Evolutionary conservation across 805 yeast species (phyloP), one percentile per base, ranked within the genome.

Genomic region (Lachancea nothofagi): DNA sequence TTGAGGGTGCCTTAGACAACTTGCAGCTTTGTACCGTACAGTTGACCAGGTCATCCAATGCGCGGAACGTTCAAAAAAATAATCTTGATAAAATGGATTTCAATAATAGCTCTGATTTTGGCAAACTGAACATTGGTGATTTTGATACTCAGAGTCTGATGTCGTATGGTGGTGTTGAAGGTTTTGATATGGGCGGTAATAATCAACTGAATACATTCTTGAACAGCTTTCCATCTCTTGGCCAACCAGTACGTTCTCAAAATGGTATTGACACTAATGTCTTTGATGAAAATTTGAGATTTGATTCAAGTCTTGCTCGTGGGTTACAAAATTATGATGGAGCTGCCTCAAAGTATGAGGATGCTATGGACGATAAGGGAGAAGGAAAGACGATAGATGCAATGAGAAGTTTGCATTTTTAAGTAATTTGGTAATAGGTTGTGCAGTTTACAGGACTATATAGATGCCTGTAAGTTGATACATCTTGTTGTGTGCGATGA

Each of bases 1-100:
- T 89, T 20, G 96, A 89, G 59, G 97, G 97, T 8, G 78, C 86
- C 1, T 68, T 89, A 48, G 90, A 83, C 43, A 83, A 78, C 50
- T 69, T 89, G 46, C 93, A 82, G 57, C 64, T 83, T 36, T 79
- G 88, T 44, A 69, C 80, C 42, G 78, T 83, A 17, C 82, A 76
- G 47, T 66, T 69, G 44, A 59, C 56, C 15, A 63, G 57, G 47
- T 63, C 63, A n/a, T 20, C 33, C 9, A 36, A 29, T 26, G 28
- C 32, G 17, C 33, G 39, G 14, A 28, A n/a, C 2, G 21, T 15
- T n/a, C 24, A 23, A 14, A 34, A 27, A 23, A 32, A 30, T 5
- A 40, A 36, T 18, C 33, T 33, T 21, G 40, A 41, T 26, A 39
- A 33, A 22, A 36, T 36, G 24, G 52, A 49, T 17, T 55, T 56